Conservation (phyloP, 1,139 yeast species). For the Yamadazyma oceani region DNA sequence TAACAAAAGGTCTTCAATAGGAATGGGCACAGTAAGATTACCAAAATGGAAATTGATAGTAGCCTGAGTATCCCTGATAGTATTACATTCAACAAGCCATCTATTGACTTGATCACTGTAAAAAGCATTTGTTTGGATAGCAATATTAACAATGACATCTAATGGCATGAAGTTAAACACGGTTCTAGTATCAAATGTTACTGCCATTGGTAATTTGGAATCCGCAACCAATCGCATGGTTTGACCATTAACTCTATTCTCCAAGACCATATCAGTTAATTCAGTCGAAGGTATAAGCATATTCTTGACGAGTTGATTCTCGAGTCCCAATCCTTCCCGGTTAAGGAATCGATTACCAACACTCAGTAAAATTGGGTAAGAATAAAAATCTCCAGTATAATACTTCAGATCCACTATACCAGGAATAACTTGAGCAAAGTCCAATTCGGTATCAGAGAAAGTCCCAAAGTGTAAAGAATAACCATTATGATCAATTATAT, state of each 20-base stretch:
- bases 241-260: conserved; percentile 37
- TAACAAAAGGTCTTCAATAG: conserved; percentile 50
- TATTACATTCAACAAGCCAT: conserved; percentile 73
- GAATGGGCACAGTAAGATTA: conserved; percentile 50
- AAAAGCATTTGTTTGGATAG: conserved; percentile 73
- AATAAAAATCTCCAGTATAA: conserved; percentile 45
- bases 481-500: conserved; percentile 44
- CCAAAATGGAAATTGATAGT: conserved; percentile 56
- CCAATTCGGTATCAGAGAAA: conserved; percentile 10
- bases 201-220: conserved; percentile 47
- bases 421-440: conserved; percentile 37
- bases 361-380: conserved; percentile 45
- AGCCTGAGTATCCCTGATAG: conserved; percentile 42
- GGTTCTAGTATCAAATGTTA: conserved; percentile 60
- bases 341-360: conserved; percentile 27
- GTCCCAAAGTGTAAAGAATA: conserved; percentile 55
- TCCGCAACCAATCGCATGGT: conserved; percentile 36
- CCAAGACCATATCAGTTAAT: conserved; percentile 52
- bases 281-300: conserved; percentile 55
- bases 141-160: conserved; percentile 59
- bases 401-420: conserved; percentile 57
- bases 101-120: conserved; percentile 48
- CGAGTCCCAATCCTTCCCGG: conserved; percentile 2
- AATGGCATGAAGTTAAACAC: conserved; percentile 58
- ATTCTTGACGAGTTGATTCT: conserved; percentile 22